Percentiles rank a stretch among this genome's conserved stretches.
Evolutionary conservation across 225 moss, liverwort and hornwort genomes (phyloP).

Genomic region (Takakia lepidozioides): DNA sequence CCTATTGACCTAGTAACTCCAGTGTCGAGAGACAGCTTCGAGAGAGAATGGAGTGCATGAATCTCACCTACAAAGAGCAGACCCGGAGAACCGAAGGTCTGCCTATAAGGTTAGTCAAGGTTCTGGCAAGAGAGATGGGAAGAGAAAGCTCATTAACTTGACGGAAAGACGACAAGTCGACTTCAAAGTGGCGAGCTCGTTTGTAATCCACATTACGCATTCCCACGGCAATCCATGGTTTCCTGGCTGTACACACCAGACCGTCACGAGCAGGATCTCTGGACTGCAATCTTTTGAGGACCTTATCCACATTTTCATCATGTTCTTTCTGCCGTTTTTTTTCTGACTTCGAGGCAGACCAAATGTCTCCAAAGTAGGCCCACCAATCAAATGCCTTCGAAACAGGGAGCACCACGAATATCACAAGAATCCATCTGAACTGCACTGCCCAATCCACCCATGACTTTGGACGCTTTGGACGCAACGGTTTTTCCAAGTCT

Average conservation of each 20-base stretch:
- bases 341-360: conserved; percentile 76
- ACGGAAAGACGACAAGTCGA: conserved; percentile 76
- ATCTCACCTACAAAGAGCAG: too few species aligned
- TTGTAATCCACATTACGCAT: conserved; percentile 99
- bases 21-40: too few species aligned
- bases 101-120: too few species aligned
- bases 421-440: conserved; percentile 89
- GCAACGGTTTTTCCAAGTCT: conserved; percentile 49
- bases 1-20: too few species aligned
- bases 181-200: conserved; percentile 91
- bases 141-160: conserved; percentile 27
- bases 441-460: conserved; percentile 93
- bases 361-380: conserved; percentile 52
- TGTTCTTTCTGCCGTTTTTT: conserved; percentile 82
- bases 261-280: conserved; percentile 73
- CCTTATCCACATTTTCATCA: conserved; percentile 69
- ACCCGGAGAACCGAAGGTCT: too few species aligned
- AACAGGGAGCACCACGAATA: conserved; percentile 76
- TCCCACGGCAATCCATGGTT: conserved; percentile 92
- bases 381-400: conserved; percentile 65
- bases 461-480: conserved; percentile 30
- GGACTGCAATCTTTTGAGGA: conserved; percentile 72
- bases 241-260: conserved; percentile 87
- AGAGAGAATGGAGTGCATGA: too few species aligned
- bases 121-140: neutral